Base-by-base conservation (phyloP, 257 asterid species). In the Lycium ferocissimum region DNA sequence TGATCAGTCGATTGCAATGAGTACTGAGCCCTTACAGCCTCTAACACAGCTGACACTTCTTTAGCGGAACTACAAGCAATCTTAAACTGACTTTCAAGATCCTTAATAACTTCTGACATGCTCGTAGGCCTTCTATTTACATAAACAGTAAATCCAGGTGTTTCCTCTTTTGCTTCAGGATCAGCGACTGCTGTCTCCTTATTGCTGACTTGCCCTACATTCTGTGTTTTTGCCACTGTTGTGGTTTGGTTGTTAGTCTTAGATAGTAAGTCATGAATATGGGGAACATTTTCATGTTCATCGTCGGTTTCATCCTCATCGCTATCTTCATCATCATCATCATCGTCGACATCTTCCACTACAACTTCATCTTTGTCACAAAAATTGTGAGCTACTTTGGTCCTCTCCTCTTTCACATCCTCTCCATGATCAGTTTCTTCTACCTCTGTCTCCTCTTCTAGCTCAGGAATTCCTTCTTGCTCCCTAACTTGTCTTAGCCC, bases 61-160 rank as follows among this genome's bases (percentile, higher is more conserved):
- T 86, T 82, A 62, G 98, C 99, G 20, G 95, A 94, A 65, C 88
- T 90, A 87, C 97, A 92, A 88, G 95, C 97, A 84, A 91, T 85
- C 75, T 20, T 83, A 86, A 96, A 96, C 85, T 95, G 98, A 79
- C 90, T 93, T 89, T 96, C 98, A 51, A 95, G 98, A 83, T 92
- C 98, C 90, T 93, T 94, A 76, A 96, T 91, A 87, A 96, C 97
- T 87, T 96, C 98, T 17, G 93, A 91, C 98, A 94, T 96, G 88
- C 95, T 96, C 20, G 97, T 93, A 38, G 97, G 96, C 90, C 97
- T 92, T 86, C 92, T 91, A 81, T 96, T 93, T 43, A 96, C 97
- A 79, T 94, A 94, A 79, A 93, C 98, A 1, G 99, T 96, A 84
- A 91, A 96, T 67, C 99, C 99, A 43, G 95, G 97, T 37, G 95